Evolutionary conservation across 1,284 basidiomycete genomes (phyloP).

Genomic region (Fomitopsis pinicola): DNA sequence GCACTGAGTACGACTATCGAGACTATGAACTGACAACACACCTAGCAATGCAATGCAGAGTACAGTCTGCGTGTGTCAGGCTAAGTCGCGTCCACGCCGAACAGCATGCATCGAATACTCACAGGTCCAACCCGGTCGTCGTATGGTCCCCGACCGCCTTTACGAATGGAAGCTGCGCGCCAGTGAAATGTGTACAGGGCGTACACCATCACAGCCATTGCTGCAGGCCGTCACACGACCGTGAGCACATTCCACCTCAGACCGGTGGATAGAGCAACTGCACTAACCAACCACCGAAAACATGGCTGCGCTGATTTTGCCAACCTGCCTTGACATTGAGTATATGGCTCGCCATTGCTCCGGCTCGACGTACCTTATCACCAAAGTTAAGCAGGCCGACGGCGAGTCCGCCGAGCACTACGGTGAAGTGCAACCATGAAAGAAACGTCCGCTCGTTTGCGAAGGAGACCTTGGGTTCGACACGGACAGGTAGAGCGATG

Average conservation of each 20-base stretch:
- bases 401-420: slow-evolving; percentile 89
- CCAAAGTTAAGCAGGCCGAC: slow-evolving; percentile 98
- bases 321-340: slow-evolving; percentile 48
- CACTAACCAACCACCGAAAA: slow-evolving; percentile 86
- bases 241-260: slow-evolving; percentile 2
- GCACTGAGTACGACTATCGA: background rate
- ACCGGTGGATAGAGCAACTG: background rate
- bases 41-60: slow-evolving; percentile 83
- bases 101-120: slow-evolving; percentile 27
- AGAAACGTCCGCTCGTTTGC: slow-evolving; percentile 95
- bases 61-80: slow-evolving; percentile 56
- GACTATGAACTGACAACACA: slow-evolving; percentile 33
- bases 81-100: slow-evolving; percentile 4
- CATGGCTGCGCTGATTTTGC: slow-evolving; percentile 89
- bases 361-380: slow-evolving; percentile 64
- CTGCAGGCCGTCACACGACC: slow-evolving; percentile 34
- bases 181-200: slow-evolving; percentile 95
- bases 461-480: slow-evolving; percentile 94
- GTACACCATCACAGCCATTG: slow-evolving; percentile 96
- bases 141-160: slow-evolving; percentile 91
- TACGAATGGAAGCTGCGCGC: slow-evolving; percentile 91
- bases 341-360: background rate
- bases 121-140: slow-evolving; percentile 92
- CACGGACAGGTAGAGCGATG: slow-evolving; percentile 90
- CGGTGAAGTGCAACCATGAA: slow-evolving; percentile 95